These are phyloP conservation scores for Aspergillus nidulans DNA, from an alignment of 495 filamentous ascomycete genomes.

Conservation along the genomic window DNA sequence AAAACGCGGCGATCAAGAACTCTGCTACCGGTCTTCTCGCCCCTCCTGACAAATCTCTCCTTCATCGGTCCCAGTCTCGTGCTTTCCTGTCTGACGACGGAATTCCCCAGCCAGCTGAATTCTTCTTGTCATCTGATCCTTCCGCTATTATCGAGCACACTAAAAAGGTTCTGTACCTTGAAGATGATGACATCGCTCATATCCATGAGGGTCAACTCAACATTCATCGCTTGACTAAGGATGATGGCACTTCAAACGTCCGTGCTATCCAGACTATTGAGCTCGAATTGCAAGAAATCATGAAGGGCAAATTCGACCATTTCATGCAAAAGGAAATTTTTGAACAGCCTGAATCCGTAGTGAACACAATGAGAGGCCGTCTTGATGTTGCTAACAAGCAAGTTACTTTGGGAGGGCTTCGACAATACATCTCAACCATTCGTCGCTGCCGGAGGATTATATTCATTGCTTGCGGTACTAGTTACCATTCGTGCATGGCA, in stretches of 20 bases:
- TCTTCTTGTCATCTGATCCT: slow-evolving; percentile 97
- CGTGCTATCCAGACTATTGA: slow-evolving; percentile 97
- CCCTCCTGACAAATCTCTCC: slow-evolving; percentile 89
- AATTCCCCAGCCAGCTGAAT: slow-evolving; percentile 94
- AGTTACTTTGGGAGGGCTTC: slow-evolving; percentile 90
- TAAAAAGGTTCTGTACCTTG: slow-evolving; percentile 98
- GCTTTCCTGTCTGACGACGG: slow-evolving; percentile 98
- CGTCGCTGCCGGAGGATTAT: slow-evolving; percentile 93
- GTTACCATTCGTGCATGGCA: slow-evolving; percentile 98
- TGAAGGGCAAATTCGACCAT: slow-evolving; percentile 99
- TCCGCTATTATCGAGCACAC: slow-evolving; percentile 99
- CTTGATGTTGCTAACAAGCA: slow-evolving; percentile 87
- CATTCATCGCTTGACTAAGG: slow-evolving; percentile 95
- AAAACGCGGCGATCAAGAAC: slow-evolving; percentile 95
- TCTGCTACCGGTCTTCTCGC: slow-evolving; percentile 76
- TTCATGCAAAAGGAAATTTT: slow-evolving; percentile 99
- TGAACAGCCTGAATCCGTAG: slow-evolving; percentile 96
- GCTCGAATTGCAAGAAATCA: slow-evolving; percentile 98
- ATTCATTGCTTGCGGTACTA: slow-evolving; percentile 97
- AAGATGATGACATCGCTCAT: slow-evolving; percentile 99
- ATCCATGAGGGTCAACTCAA: slow-evolving; percentile 98
- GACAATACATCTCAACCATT: slow-evolving; percentile 94
- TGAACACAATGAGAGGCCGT: slow-evolving; percentile 99
- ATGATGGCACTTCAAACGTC: slow-evolving; percentile 93
- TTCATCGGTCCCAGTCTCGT: slow-evolving; percentile 95